Evolutionary conservation across 2,329 filamentous ascomycete genomes (phyloP).

Genomic region (Sclerotinia glacialis): DNA sequence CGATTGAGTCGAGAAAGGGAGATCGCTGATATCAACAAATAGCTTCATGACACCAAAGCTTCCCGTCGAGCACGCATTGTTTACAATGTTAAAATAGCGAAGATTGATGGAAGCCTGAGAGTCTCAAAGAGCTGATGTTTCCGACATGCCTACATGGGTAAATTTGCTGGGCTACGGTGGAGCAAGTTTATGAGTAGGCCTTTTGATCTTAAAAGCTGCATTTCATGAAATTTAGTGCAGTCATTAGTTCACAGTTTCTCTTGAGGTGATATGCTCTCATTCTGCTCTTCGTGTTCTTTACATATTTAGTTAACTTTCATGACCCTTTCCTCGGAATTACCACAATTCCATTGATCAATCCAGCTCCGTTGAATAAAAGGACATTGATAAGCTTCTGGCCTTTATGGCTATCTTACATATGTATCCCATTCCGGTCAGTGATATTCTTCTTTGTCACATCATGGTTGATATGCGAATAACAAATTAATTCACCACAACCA

Average conservation of each 20-base stretch:
- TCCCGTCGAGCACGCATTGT: neutral
- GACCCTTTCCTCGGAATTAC: fast-evolving
- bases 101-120: neutral
- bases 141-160: neutral
- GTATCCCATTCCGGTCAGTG: neutral
- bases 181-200: neutral
- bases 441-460: neutral
- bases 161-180: neutral
- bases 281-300: neutral
- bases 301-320: too few relatives aligned
- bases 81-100: neutral
- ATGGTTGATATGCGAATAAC: neutral
- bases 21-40: neutral
- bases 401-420: neutral
- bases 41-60: neutral
- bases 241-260: neutral
- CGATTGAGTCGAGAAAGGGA: neutral
- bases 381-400: neutral
- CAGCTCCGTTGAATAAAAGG: neutral
- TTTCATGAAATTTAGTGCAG: too few relatives aligned
- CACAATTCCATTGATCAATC: neutral
- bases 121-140: neutral
- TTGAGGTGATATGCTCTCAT: neutral
- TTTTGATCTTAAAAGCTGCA: neutral
- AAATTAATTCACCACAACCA: neutral